Percentiles rank a stretch among this genome's conserved stretches.
These are phyloP conservation scores for Vigna angularis DNA, from an alignment of 306 rosid genomes.

Conservation along the genomic window DNA sequence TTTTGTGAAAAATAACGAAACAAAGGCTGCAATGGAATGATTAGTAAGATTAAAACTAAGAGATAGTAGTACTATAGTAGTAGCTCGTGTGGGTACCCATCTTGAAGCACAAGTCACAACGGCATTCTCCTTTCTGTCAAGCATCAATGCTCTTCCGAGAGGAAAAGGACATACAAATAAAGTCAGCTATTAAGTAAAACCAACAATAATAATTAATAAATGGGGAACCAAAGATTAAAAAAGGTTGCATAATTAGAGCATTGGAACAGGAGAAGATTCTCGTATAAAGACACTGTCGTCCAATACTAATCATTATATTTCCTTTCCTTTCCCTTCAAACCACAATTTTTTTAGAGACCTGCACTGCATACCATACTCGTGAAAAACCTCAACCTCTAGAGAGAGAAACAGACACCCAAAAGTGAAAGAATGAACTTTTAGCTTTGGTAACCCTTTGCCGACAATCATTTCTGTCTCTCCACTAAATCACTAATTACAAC, in stretches of 20 bases:
- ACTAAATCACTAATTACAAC: slow-evolving; percentile 59
- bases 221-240: slow-evolving; percentile 27
- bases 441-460: slow-evolving; percentile 58
- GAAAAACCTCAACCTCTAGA: slow-evolving; percentile 44
- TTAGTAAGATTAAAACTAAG: slow-evolving; percentile 37
- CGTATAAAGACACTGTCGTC: slow-evolving; percentile 71
- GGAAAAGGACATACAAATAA: slow-evolving; percentile 52
- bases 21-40: slow-evolving; percentile 48
- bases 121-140: slow-evolving; percentile 49
- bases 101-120: slow-evolving; percentile 45
- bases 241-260: slow-evolving; percentile 52
- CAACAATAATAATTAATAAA: slow-evolving; percentile 40
- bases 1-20: slow-evolving; percentile 50
- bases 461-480: slow-evolving; percentile 67
- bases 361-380: slow-evolving; percentile 36
- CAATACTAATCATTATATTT: slow-evolving; percentile 68
- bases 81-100: slow-evolving; percentile 45
- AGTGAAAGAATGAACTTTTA: slow-evolving; percentile 47
- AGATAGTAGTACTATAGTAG: slow-evolving; percentile 8
- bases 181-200: slow-evolving; percentile 44
- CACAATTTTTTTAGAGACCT: slow-evolving; percentile 49
- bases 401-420: slow-evolving; percentile 8
- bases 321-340: slow-evolving; percentile 45
- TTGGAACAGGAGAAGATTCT: slow-evolving; percentile 82
- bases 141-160: slow-evolving; percentile 41